Percentiles rank a stretch among this genome's conserved stretches.
These are phyloP conservation scores for Fusarium sarcochroum DNA, from an alignment of 2,329 filamentous ascomycete species.

Conservation along the genomic window DNA sequence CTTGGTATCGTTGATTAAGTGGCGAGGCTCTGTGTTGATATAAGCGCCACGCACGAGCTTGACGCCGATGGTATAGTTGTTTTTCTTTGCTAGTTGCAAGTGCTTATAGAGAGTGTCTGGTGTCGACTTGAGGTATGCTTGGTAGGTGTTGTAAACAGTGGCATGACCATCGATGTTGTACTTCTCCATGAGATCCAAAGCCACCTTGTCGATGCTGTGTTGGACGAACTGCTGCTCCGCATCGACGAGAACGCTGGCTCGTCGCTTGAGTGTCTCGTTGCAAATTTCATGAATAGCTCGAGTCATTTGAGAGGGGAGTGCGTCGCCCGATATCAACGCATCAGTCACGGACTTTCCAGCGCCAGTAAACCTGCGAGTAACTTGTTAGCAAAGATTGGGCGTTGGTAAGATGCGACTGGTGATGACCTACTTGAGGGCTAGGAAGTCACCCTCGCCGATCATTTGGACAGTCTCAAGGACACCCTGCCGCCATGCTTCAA, in stretches of 20 bases:
- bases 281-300: slow-evolving; percentile 57
- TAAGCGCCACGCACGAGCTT: slow-evolving; percentile 72
- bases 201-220: slow-evolving; percentile 51
- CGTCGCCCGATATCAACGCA: too few relatives aligned
- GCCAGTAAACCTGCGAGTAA: slow-evolving; percentile 55
- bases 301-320: slow-evolving; percentile 52
- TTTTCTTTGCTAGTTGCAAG: slow-evolving; percentile 59
- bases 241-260: slow-evolving; percentile 59
- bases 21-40: slow-evolving; percentile 62
- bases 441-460: slow-evolving; percentile 52
- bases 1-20: slow-evolving; percentile 65
- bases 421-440: slow-evolving; percentile 55
- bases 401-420: too few relatives aligned
- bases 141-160: slow-evolving; percentile 65
- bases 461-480: slow-evolving; percentile 50
- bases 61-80: slow-evolving; percentile 65
- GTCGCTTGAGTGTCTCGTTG: slow-evolving; percentile 54
- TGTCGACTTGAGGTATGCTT: slow-evolving; percentile 67
- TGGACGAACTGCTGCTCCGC: slow-evolving; percentile 62
- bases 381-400: not conserved
- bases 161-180: slow-evolving; percentile 56
- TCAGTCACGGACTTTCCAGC: slow-evolving; percentile 56
- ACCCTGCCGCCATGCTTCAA: slow-evolving; percentile 55
- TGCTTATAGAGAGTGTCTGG: slow-evolving; percentile 59
- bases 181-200: slow-evolving; percentile 53